Evolutionary conservation across 306 rosid genomes (phyloP), one percentile per base, ranked within the genome.

Genomic region (Lagenaria siceraria): DNA sequence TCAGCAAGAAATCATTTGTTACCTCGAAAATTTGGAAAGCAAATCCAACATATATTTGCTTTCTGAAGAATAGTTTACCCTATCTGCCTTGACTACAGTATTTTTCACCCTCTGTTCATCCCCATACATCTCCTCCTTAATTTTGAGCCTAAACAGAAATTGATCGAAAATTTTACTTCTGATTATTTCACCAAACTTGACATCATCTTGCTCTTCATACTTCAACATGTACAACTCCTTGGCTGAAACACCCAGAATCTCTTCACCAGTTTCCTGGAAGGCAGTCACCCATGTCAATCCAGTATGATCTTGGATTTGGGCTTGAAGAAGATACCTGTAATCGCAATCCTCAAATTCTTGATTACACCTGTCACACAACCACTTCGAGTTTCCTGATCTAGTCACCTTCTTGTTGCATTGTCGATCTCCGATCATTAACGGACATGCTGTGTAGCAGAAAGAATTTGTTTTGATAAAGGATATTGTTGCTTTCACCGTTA

Each of bases 201-300:
- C 84, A 52, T 85, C 97, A 38, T 92, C 92, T 87, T 87, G 88
- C 75, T 85, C 88, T 80, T 90, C 92, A 82, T 89, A 72, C 86
- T 89, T 96, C 88, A 92, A 86, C 55, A 78, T 33, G 89, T 89
- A 89, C 83, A 96, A 78, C 63, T 92, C 97, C 82, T 87, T 90
- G 7, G 99, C 98, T 5, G 97, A 68, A 78, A 78, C 85, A 71
- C 91, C 94, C 81, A 96, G 77, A 75, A 96, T 92, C 84, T 96
- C 99, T 83, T 90, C 98, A 55, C 98, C 99, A 10, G 89, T 72
- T 83, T 96, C 99, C 85, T 96, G 98, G 77, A 96, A 96, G 65
- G 99, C 98, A 12, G 97, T 96, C 75, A 86, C 98, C 99, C 99
- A 92, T 64, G 97, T 87, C 83, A 96, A 79, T 79, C 99, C 99